These are phyloP conservation scores for Vanilla planifolia DNA, from an alignment of 106 monocot genomes.

Conservation along the genomic window DNA sequence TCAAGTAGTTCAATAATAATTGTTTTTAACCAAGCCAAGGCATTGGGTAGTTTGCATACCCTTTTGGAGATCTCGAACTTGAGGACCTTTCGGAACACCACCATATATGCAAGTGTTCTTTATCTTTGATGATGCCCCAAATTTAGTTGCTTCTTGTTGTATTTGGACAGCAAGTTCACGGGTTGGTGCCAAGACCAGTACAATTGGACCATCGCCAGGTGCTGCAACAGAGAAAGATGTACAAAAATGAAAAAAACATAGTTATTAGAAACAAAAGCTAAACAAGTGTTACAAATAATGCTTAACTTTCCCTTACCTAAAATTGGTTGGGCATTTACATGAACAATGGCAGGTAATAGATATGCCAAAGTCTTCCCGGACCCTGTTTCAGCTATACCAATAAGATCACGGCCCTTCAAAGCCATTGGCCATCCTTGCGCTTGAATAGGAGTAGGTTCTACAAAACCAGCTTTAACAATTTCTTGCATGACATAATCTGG, in stretches of 20 bases:
- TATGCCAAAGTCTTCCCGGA: constrained; percentile 97
- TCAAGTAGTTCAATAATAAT: no score
- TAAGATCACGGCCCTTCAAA: constrained; percentile 90
- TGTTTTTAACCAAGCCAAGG: no score
- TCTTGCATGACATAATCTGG: constrained; percentile 96
- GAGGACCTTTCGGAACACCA: constrained; percentile 97
- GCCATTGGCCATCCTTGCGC: constrained; percentile 99
- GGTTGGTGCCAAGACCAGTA: constrained; percentile 91
- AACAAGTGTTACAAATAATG: not conserved
- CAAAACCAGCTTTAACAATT: constrained; percentile 86
- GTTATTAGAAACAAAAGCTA: not conserved
- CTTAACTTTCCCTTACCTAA: constrained; percentile 48
- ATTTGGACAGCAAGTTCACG: constrained; percentile 97
- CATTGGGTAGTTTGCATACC: constrained; percentile 48
- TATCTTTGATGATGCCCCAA: constrained; percentile 94
- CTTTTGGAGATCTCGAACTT: constrained; percentile 98
- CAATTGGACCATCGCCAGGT: constrained; percentile 94
- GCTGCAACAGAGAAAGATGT: constrained; percentile 27
- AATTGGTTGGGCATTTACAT: constrained; percentile 98
- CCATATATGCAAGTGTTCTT: constrained; percentile 99
- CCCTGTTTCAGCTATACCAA: constrained; percentile 98
- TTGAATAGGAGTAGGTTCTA: constrained; percentile 96
- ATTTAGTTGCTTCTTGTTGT: constrained; percentile 90
- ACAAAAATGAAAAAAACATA: not conserved
- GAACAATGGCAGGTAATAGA: constrained; percentile 90